Percentiles rank a stretch among this genome's conserved stretches.
Evolutionary conservation across 1,284 basidiomycete species (phyloP).

Genomic region (Ustilago tritici): DNA sequence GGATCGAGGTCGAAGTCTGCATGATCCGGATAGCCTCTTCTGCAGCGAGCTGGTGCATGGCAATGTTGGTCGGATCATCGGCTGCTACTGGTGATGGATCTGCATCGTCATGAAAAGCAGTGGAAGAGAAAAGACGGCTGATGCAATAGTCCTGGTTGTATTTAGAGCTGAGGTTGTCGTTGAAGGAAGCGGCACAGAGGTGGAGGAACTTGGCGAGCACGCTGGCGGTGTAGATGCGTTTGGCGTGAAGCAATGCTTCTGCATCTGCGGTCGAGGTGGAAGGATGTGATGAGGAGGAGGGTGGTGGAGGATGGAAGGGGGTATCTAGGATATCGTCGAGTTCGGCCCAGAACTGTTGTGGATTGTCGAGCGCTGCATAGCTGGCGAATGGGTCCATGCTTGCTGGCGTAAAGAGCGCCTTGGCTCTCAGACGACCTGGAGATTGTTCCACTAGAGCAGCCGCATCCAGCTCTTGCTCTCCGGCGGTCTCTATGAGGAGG

Average conservation of each 20-base stretch:
- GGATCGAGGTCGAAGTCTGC: constrained; percentile 78
- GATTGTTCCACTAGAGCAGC: neutral
- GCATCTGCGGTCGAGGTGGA: neutral
- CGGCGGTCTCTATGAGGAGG: neutral
- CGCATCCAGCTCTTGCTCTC: neutral
- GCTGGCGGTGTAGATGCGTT: constrained; percentile 40
- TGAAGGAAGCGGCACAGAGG: constrained; percentile 56
- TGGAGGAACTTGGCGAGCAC: constrained; percentile 53
- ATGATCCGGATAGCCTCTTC: constrained; percentile 52
- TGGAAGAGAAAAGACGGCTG: constrained; percentile 49
- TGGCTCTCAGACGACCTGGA: neutral
- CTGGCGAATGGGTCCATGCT: constrained; percentile 60
- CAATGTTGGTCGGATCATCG: neutral
- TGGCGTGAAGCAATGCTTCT: constrained; percentile 22
- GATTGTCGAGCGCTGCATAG: constrained; percentile 49
- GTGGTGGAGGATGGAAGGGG: constrained; percentile 26
- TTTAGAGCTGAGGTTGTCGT: constrained; percentile 41
- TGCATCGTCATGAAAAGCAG: constrained; percentile 37
- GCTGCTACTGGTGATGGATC: neutral
- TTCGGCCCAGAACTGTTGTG: constrained; percentile 60
- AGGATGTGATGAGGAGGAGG: neutral
- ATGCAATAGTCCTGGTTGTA: constrained; percentile 57
- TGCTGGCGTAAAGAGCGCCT: neutral
- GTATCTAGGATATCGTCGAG: constrained; percentile 60
- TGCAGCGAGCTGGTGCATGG: constrained; percentile 45